Evolutionary conservation across 371 early-diverging fungal species (phyloP).

Genomic region (Catenaria anguillulae): DNA sequence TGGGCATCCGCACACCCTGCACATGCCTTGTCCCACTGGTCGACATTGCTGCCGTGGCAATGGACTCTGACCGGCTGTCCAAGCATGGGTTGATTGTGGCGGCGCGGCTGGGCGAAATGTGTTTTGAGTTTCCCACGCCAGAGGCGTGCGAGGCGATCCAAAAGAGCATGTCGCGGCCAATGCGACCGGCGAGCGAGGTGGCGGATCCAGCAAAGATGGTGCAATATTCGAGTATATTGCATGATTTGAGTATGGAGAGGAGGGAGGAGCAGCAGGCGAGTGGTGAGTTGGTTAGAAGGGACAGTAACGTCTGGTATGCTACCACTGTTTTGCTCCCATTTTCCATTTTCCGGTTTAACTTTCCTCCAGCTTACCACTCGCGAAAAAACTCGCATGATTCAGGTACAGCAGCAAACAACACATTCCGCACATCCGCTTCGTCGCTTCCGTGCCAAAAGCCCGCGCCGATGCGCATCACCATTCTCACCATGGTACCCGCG

Average conservation of each 20-base stretch:
- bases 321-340: no score
- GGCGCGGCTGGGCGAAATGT: neutral
- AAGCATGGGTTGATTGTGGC: neutral
- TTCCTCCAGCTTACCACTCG: no score
- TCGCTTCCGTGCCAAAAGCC: no score
- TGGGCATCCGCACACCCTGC: neutral
- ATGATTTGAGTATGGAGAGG: no score
- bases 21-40: neutral
- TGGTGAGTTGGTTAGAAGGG: no score
- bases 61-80: neutral
- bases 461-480: constrained; percentile 52
- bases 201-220: neutral
- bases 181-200: neutral
- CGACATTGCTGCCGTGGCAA: neutral
- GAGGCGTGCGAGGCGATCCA: neutral
- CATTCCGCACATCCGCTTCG: no score
- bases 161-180: neutral
- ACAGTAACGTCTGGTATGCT: no score
- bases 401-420: no score
- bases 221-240: no score
- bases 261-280: no score
- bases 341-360: no score
- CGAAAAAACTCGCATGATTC: no score
- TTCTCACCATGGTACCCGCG: constrained; percentile 73
- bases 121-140: neutral